Base-by-base conservation (phyloP, 441 rosid species). In the Sinapis alba region DNA sequence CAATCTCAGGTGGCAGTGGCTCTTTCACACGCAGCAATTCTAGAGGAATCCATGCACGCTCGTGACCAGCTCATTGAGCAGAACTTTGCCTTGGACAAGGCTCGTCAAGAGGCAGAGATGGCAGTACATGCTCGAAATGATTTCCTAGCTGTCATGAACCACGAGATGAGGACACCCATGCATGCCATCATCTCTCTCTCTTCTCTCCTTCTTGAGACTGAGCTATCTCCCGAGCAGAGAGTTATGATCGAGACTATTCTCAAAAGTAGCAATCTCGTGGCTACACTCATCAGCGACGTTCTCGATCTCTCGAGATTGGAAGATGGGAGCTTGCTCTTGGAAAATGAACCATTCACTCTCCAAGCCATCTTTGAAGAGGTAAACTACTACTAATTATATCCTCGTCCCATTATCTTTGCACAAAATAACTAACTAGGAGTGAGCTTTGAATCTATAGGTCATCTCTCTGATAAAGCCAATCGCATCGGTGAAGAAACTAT, bases 121-220 rank as follows among this genome's bases (percentile, higher is more conserved):
- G 97, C 97, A 21, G 86, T 92, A 16, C 91, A 84, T 84, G 97
- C 97, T 72, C 89, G 93, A 73, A 94, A 94, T 75, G 97, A 94
- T 80, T 94, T 92, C 82, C 89, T 91, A 36, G 87, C 97, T n/a
- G 97, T 94, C 74, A 90, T 94, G 97, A 94, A 92, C 86, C 97
- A 92, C 74, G 98, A 94, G 80, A 94, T 94, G 98, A 88, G 97
- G 74, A 94, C 93, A 23, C 97, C 96, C 16, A 90, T 88, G 88
- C 95, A 89, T 81, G 94, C 98, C 66, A 83, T 88, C 65, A 90
- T 92, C 78, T 90, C 98, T 28, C 65, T 92, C 41, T 94, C 97
- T 63, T 92, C 97, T n/a, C 97, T 94, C 67, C 89, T 92, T 67
- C 81, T 90, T 36, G 97, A 94, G 83, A 90, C 97, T 8, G 96